Evolutionary conservation across 352 stramenopile genomes (phyloP), one percentile per base, ranked within the genome.

Genomic region (Pythium brachiatum): DNA sequence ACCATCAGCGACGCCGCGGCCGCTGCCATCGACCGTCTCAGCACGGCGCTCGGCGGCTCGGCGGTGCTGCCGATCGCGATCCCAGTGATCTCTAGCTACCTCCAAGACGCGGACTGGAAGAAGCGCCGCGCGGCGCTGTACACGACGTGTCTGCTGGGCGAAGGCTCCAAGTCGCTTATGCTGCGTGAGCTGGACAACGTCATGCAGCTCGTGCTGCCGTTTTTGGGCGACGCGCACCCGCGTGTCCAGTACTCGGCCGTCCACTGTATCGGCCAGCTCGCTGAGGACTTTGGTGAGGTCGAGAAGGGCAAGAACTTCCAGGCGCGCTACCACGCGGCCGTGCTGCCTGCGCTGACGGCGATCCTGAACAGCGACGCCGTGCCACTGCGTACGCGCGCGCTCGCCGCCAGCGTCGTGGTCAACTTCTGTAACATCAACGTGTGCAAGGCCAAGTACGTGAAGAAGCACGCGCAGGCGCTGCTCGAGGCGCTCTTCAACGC

Each of bases 231-330:
- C 59, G 76, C 72, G 39, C 81, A 93, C 73, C 71, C 83, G 53
- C 86, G 86, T 36, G 82, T 92, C 39, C 86, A 91, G 71, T 95
- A 92, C 78, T 77, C 86, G 16, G 80, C 85, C 27, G 70, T 95
- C 7, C 85, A 93, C 73, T 92, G 86, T 55, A 71, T 95, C 59
- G 86, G 86, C 16, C 86, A 95, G 64, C 70, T 93, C 27, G 83
- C 85, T 12, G 78, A 94, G 52, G 86, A 94, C 70, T 94, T 94
- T 53, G 82, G 83, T 32, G 76, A 92, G 51, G 82, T 94, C 2
- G 81, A 85, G n/a, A 86, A 88, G 66, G 79, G 80, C 60, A 93
- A 91, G 78, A 95, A 95, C 74, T 95, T 95, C 59, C 84, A 94
- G 66, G 81, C 83, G 27, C 88, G 84, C 55, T 94, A 86, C 75